phyloP scores from a whole-genome alignment of 2,329 filamentous ascomycete genomes.

The Diaporthe destruens region DNA sequence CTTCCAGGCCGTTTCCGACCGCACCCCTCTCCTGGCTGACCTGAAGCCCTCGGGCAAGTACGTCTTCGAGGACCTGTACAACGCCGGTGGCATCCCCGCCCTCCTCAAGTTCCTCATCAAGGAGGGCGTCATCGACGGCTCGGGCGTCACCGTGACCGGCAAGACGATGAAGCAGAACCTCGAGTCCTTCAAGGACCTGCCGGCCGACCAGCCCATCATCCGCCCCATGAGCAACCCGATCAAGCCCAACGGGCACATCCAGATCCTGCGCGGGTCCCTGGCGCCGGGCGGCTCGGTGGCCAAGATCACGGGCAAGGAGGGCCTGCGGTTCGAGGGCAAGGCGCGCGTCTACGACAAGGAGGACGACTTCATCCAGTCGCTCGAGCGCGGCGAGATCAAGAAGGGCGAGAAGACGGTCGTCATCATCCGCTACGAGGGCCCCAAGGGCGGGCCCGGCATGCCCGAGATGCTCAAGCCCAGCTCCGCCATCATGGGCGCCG shows the following conservation, averaged over 20 bases:
- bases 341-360: constrained; percentile 89
- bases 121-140: constrained; percentile 84
- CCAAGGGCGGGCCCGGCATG: constrained; percentile 94
- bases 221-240: constrained; percentile 85
- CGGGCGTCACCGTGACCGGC: constrained; percentile 86
- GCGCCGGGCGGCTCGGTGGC: constrained; percentile 89
- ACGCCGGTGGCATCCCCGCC: constrained; percentile 87
- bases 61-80: constrained; percentile 86
- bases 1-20: constrained; percentile 85
- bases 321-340: constrained; percentile 83
- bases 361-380: constrained; percentile 80
- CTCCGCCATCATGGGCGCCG: constrained; percentile 92
- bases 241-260: constrained; percentile 87
- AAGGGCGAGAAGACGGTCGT: constrained; percentile 90
- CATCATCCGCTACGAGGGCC: constrained; percentile 92
- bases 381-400: constrained; percentile 83
- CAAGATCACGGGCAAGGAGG: constrained; percentile 96
- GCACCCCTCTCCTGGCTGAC: constrained; percentile 83
- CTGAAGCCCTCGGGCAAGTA: constrained; percentile 89
- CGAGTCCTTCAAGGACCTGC: constrained; percentile 78
- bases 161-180: constrained; percentile 92
- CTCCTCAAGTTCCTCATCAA: constrained; percentile 90
- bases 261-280: constrained; percentile 87
- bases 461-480: constrained; percentile 95
- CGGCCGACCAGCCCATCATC: constrained; percentile 84